These are phyloP conservation scores for Pythium vanterpoolii DNA, from an alignment of 352 stramenopile genomes.

Conservation along the genomic window DNA sequence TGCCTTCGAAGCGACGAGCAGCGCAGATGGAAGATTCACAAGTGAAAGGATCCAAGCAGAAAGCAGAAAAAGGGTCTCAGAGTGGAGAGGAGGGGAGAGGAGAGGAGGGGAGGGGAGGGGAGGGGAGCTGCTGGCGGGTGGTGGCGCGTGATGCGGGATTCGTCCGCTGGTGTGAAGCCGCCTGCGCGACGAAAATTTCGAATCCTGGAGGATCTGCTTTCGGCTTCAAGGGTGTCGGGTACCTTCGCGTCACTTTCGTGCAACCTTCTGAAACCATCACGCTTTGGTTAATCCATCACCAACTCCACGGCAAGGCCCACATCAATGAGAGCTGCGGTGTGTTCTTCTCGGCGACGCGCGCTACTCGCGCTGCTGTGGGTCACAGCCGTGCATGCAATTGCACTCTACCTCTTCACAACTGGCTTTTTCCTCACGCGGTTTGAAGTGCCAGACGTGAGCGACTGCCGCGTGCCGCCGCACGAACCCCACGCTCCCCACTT, in stretches of 20 bases:
- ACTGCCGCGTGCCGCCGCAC: constrained; percentile 35
- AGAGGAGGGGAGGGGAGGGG: background rate
- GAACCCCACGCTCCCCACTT: background rate
- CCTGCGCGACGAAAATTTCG: constrained; percentile 6
- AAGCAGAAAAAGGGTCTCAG: background rate
- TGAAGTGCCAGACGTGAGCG: constrained; percentile 69
- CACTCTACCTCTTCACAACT: constrained; percentile 78
- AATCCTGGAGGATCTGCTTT: background rate
- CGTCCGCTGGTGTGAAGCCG: background rate
- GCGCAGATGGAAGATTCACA: background rate
- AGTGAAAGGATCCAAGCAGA: background rate
- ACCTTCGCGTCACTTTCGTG: background rate
- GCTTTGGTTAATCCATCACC: background rate
- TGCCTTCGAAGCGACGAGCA: background rate
- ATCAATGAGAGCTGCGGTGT: background rate
- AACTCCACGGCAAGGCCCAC: background rate
- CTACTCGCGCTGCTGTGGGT: constrained; percentile 30
- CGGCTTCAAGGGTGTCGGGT: background rate
- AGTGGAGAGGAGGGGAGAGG: background rate
- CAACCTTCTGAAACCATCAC: background rate
- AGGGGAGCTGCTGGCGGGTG: background rate
- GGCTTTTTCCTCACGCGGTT: constrained; percentile 91
- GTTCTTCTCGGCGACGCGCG: background rate
- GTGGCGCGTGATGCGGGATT: background rate
- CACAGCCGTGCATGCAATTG: constrained; percentile 41